phyloP scores from a whole-genome alignment of 2,329 filamentous ascomycete genomes.

The Cladophialophora bantiana region DNA sequence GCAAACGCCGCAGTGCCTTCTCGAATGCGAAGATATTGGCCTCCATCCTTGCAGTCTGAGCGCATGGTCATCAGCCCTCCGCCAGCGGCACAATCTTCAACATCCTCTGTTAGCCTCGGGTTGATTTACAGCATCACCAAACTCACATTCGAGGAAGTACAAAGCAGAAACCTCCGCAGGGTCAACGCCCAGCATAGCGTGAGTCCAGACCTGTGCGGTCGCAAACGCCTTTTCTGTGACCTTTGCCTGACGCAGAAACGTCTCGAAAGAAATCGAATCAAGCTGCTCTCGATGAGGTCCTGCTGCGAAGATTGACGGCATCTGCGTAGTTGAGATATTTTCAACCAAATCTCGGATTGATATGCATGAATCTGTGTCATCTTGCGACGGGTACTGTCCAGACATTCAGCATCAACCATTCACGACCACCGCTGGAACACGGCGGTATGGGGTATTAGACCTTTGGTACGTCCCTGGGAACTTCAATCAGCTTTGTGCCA shows the following conservation, averaged over 20 bases:
- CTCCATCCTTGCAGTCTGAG: conserved; percentile 60
- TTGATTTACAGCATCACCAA: not conserved
- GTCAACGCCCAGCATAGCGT: conserved; percentile 60
- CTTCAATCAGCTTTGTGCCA: not conserved
- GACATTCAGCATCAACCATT: conserved; percentile 3
- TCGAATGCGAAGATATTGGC: conserved; percentile 59
- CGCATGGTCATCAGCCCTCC: conserved; percentile 61
- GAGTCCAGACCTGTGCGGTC: conserved; percentile 48
- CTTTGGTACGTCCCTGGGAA: conserved; percentile 9
- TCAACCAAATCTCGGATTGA: conserved; percentile 34
- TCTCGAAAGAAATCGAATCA: conserved; percentile 50
- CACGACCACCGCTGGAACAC: not conserved
- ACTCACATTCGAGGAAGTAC: conserved; percentile 59
- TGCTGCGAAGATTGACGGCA: conserved; percentile 33
- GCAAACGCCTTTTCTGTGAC: conserved; percentile 35
- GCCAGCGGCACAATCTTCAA: conserved; percentile 56
- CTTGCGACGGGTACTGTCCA: conserved; percentile 24
- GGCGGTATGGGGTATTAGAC: conserved; percentile 1
- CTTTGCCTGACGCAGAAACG: conserved; percentile 46
- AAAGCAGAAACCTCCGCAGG: conserved; percentile 59
- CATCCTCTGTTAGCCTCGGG: not conserved
- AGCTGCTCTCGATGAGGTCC: conserved; percentile 38
- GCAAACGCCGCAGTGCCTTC: conserved; percentile 57
- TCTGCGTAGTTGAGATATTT: conserved; percentile 22
- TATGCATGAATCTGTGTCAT: conserved; percentile 34